phyloP scores from a whole-genome alignment of 768 basidiomycete species.

The Boletus subparvulus region DNA sequence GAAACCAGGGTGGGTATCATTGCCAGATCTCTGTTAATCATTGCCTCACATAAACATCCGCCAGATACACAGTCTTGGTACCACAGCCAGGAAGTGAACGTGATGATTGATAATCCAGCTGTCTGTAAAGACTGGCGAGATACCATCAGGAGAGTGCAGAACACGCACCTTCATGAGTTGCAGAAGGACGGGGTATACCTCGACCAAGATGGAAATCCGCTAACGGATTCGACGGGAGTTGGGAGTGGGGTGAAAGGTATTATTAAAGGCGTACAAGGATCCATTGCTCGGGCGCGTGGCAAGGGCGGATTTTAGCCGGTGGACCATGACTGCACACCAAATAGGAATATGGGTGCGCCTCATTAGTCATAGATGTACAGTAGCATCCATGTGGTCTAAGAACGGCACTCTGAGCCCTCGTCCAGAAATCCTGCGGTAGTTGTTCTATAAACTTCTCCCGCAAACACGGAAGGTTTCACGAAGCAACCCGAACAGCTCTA shows the following conservation, averaged over 20 bases:
- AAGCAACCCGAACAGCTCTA: background rate
- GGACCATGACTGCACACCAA: background rate
- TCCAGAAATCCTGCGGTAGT: constrained; percentile 1
- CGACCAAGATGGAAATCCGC: constrained; percentile 43
- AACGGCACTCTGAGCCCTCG: background rate
- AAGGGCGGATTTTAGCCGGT: constrained; percentile 37
- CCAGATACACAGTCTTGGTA: constrained; percentile 67
- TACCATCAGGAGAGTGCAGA: constrained; percentile 51
- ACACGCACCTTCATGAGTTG: constrained; percentile 49
- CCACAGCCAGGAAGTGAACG: constrained; percentile 70
- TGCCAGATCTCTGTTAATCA: background rate
- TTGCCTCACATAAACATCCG: background rate
- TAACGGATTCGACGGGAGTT: constrained; percentile 39
- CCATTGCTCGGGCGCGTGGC: constrained; percentile 42
- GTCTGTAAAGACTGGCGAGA: constrained; percentile 58
- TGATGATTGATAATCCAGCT: constrained; percentile 56
- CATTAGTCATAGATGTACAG: constrained; percentile 19
- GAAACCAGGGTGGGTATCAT: constrained; percentile 53
- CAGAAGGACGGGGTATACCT: constrained; percentile 58
- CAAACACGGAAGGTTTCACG: background rate
- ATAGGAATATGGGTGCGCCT: background rate
- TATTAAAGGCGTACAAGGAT: constrained; percentile 43
- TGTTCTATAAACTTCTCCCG: background rate
- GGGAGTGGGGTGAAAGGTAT: constrained; percentile 39
- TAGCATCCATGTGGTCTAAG: constrained; percentile 7